Conservation (phyloP, 1,284 basidiomycete genomes). For the Cryptococcus amylolentus region DNA sequence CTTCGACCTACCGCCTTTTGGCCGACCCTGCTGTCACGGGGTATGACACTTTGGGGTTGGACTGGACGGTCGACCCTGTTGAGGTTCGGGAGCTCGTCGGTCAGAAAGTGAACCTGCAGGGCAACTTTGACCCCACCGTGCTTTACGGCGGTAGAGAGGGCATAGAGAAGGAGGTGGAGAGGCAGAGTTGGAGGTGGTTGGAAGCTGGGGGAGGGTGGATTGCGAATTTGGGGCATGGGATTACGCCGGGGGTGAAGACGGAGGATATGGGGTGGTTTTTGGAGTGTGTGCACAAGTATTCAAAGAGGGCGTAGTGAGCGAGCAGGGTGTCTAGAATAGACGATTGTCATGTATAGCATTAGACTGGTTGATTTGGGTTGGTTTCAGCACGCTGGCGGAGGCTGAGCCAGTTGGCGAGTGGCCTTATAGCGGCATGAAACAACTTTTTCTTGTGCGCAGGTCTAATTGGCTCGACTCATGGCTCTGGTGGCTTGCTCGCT, state of each 20-base stretch:
- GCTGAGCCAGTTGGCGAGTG: too few relatives aligned
- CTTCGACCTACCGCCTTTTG: slow-evolving; percentile 31
- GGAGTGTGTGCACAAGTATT: slow-evolving; percentile 82
- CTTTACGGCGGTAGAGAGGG: slow-evolving; percentile 83
- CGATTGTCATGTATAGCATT: too few relatives aligned
- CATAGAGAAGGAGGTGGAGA: slow-evolving; percentile 80
- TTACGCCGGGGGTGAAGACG: slow-evolving; percentile 91
- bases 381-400: too few relatives aligned
- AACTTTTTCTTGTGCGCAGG: too few relatives aligned
- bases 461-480: too few relatives aligned
- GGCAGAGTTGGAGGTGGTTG: slow-evolving; percentile 75
- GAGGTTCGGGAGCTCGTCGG: slow-evolving; percentile 64
- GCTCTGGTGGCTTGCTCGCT: too few relatives aligned
- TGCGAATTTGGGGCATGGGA: slow-evolving; percentile 94
- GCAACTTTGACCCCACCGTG: slow-evolving; percentile 88
- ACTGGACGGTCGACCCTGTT: slow-evolving; percentile 77
- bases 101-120: slow-evolving; percentile 73
- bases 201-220: slow-evolving; percentile 71
- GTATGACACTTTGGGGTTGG: slow-evolving; percentile 82
- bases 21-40: slow-evolving; percentile 55
- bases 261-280: slow-evolving; percentile 87
- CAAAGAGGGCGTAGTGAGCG: slow-evolving; percentile 18
- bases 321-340: too few relatives aligned
- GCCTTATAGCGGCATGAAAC: too few relatives aligned
- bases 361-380: too few relatives aligned